Base-by-base conservation (phyloP, 345 rosid species). In the Syzygium aromaticum region DNA sequence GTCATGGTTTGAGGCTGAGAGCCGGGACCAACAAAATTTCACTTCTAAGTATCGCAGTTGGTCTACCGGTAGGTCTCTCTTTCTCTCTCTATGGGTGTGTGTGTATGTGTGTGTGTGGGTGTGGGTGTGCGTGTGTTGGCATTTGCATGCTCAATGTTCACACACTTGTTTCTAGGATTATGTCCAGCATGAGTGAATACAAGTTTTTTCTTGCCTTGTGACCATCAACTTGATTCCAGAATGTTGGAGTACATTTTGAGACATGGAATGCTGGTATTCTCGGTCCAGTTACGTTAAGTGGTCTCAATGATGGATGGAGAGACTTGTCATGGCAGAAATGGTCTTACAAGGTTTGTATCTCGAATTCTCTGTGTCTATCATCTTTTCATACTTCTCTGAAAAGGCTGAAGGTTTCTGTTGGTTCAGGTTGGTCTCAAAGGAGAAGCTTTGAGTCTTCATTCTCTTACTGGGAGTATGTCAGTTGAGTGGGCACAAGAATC, bases 31-130 rank as follows among this genome's bases (percentile, higher is more conserved):
- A 91, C 91, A 88, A 90, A 56, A 85, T 93, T 52, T 91, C 95
- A 49, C 89, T 93, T 80, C 88, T 93, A 21, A 93, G 95, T 73
- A 91, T 86, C 23, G 91, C 92, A 89, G 94, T 93, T 86, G 95
- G 95, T 84, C 87, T 93, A 82, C 95, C 94, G 93, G 95, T 93
- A 77, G 98, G 99, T 84, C 53, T 16, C 85, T 82, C 85, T 67
- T 52, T 87, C 61, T 87, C 84, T 84, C 86, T 73, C 57, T 22
- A 3, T 43, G 51, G 46, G 43, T 12, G 54, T 38, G 85, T 61
- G 73, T 27, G 64, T 0, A 28, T 25, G 63, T 23, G 64, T 6
- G 64, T 25, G 40, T 9, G 11, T 0, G 22, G 61, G 61, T 10
- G 63, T 57, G 43, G 78, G 46, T 16, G 46, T 33, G 78, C 8